Conservation (phyloP, 352 stramenopile species). For the Blastocystis sp. region DNA sequence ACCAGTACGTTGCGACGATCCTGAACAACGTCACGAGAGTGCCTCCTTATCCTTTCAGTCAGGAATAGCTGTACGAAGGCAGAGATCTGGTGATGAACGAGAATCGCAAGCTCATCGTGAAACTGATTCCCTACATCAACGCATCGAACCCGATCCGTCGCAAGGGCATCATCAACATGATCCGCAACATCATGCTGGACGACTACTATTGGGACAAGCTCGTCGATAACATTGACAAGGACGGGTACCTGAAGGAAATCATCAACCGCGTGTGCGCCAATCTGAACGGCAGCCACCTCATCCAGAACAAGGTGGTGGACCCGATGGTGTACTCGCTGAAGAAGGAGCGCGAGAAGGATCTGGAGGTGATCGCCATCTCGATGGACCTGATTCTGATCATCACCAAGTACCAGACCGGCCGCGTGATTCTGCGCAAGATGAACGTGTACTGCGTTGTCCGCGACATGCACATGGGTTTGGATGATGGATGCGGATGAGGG, state of each 20-base stretch:
- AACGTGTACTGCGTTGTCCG: slow-evolving; percentile 37
- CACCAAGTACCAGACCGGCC: slow-evolving; percentile 43
- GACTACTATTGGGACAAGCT: slow-evolving; percentile 54
- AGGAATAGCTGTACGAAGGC: slow-evolving; percentile 42
- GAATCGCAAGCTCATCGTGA: slow-evolving; percentile 52
- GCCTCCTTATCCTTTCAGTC: neutral
- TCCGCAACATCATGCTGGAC: slow-evolving; percentile 58
- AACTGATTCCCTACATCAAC: slow-evolving; percentile 59
- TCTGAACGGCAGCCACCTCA: slow-evolving; percentile 34
- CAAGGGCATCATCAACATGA: slow-evolving; percentile 60
- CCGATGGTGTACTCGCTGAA: slow-evolving; percentile 9
- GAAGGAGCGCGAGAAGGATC: slow-evolving; percentile 47
- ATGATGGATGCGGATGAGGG: neutral
- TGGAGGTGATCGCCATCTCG: slow-evolving; percentile 32
- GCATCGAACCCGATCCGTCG: slow-evolving; percentile 31
- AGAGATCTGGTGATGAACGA: slow-evolving; percentile 52
- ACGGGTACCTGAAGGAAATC: slow-evolving; percentile 24
- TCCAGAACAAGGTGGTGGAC: slow-evolving; percentile 54
- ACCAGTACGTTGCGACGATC: slow-evolving; percentile 37
- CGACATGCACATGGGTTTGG: slow-evolving; percentile 51
- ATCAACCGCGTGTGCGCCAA: slow-evolving; percentile 48
- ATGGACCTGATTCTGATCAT: slow-evolving; percentile 45
- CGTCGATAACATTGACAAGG: slow-evolving; percentile 27
- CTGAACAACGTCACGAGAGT: slow-evolving; percentile 51
- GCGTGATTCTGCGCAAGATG: slow-evolving; percentile 17